phyloP scores from a whole-genome alignment of 1,284 basidiomycete species.

The Trichosporon sp. region DNA sequence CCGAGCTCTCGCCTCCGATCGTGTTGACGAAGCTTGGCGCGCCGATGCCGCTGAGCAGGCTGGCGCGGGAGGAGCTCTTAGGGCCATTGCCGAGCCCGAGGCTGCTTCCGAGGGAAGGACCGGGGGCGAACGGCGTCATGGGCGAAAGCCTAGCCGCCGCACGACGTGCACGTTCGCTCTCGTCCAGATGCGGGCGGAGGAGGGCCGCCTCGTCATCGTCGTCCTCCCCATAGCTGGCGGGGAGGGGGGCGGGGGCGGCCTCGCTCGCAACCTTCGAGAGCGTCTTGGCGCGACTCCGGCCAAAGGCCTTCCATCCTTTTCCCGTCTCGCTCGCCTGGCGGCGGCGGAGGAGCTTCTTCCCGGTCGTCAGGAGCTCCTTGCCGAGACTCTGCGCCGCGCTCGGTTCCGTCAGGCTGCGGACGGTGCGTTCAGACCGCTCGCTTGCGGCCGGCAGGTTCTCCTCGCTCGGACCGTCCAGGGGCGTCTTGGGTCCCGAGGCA shows the following conservation, averaged over 20 bases:
- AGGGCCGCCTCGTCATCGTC: not conserved
- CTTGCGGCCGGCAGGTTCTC: not conserved
- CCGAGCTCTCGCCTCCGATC: not conserved
- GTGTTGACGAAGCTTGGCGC: not conserved
- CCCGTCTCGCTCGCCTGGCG: conserved; percentile 7
- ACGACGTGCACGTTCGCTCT: not conserved
- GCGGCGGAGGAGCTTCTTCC: conserved; percentile 7
- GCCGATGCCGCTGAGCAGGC: not conserved
- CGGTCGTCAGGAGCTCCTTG: not conserved
- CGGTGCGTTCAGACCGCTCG: not conserved
- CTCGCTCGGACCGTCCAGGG: not conserved
- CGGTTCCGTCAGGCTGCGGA: not conserved
- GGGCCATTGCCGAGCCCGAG: not conserved
- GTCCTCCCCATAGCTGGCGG: not conserved
- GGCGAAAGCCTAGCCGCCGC: not conserved
- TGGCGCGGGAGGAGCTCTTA: conserved; percentile 5
- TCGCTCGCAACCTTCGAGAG: not conserved
- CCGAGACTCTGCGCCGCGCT: not conserved
- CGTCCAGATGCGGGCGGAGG: not conserved
- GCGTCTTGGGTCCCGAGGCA: not conserved
- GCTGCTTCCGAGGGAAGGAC: not conserved
- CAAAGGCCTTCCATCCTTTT: conserved; percentile 5
- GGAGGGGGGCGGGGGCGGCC: not conserved
- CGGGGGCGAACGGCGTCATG: conserved; percentile 11
- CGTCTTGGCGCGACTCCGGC: not conserved